Evolutionary conservation across 352 stramenopile species (phyloP), one percentile per base, ranked within the genome.

Genomic region (Phytophthora podocarpi): DNA sequence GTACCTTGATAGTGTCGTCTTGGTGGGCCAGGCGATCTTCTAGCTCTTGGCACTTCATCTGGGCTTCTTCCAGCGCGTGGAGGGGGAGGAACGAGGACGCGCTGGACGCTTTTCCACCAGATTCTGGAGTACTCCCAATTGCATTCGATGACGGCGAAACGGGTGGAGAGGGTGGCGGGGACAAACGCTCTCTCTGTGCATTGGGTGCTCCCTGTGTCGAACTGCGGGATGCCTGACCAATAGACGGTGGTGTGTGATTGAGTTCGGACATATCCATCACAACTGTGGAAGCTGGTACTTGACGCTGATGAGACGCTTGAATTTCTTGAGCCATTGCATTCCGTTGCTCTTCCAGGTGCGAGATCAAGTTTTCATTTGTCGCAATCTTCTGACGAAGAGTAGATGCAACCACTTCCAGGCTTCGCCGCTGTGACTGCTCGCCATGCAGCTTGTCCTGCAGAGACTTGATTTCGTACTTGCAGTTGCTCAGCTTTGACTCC

Each of bases 1-100:
- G 16, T 83, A 93, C 85, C 79, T 91, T 82, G 51, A 95, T 95
- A 1, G 81, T 93, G 32, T 87, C 78, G 50, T 91, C 79, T 71
- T 95, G 86, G 31, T 82, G 60, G 5, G 59, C 60, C 16, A 95
- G 60, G 26, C 81, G 78, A 35, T 95, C 82, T 68, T 95, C 86
- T 2, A 95, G 66, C 34, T 90, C 79, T 66, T 91, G 78, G 43
- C 83, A 93, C 40, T 92, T 92, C 4, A 64, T 62, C 43, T 93
- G 82, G 6, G 86, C 86, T 54, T 84, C 68, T 62, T 91, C 71
- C 12, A 95, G 52, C 13, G 82, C 82, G 8, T 76, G 76, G 4
- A 90, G 64, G 6, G 82, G 82, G 13, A 88, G 49, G 58, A 83
- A 80, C n/a, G 80, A 90, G 4, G 80, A 87, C 5, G 63, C 64